Base-by-base conservation (phyloP, 306 rosid genomes). In the Fagus sylvatica region DNA sequence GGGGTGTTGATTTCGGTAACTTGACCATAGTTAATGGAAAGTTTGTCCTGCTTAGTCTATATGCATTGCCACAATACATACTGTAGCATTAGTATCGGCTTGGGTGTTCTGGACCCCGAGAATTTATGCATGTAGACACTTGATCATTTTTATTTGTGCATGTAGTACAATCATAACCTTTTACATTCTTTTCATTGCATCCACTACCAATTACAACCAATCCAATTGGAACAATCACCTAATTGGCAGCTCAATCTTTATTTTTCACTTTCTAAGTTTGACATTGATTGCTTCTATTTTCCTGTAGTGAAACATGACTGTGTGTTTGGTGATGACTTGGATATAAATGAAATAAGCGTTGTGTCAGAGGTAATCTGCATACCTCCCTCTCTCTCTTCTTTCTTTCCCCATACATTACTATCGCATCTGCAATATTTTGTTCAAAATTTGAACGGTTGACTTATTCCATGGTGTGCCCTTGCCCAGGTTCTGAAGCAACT, bases 1-100 rank as follows among this genome's bases (percentile, higher is more conserved):
- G 99, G 99, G 99, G 97, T 71, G 96, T 95, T 89, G 97, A 93
- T 87, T 78, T 93, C 59, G 97, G 99, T 95, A 91, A 84, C 28
- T 54, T 22, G 48, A 81, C 73, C 39, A 53, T 77, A 59, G 61
- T 43, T 79, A n/a, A 72, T 41, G 48, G 70, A 74, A 77, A 62
- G 73, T 75, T 72, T 59, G n/a, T 68, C 42, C 28, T 79, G 72
- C 43, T 81, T 71, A 66, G 53, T 56, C 22, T 33, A 16, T 12
- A 3, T 59, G 70, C 73, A 59, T 28, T 74, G 42, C 55, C 53
- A 53, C 51, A 41, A 64, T 22, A 51, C 78, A 46, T 57, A 76
- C 71, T 67, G 59, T 64, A 53, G 48, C 69, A 73, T 49, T 56
- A 40, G 42, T 66, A 73, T 55, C 49, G 69, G 74, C 33, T 73